Conservation (phyloP, 805 yeast genomes). For the Yamadazyma paraphyllophila region DNA sequence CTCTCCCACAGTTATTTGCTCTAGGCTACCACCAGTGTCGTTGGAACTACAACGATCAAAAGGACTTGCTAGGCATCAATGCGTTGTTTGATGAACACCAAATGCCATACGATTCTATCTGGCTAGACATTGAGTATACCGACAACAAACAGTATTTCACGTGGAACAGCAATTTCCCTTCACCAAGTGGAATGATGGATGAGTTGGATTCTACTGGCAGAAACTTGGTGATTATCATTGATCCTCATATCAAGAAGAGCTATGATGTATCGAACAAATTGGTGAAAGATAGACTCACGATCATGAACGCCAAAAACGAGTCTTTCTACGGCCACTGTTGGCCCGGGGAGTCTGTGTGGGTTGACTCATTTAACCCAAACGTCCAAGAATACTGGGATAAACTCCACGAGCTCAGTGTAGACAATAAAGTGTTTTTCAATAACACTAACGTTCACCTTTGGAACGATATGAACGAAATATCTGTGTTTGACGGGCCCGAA, state of each 20-base stretch:
- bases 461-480: slow-evolving; percentile 99
- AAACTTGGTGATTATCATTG: slow-evolving; percentile 79
- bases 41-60: slow-evolving; percentile 92
- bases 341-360: slow-evolving; percentile 97
- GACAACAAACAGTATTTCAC: slow-evolving; percentile 86
- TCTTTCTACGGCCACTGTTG: slow-evolving; percentile 87
- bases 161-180: slow-evolving; percentile 78
- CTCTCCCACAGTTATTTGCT: slow-evolving; percentile 73
- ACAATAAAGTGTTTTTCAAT: slow-evolving; percentile 35
- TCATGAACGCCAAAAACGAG: slow-evolving; percentile 46
- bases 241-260: slow-evolving; percentile 81
- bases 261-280: slow-evolving; percentile 63
- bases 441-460: slow-evolving; percentile 76
- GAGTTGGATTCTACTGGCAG: slow-evolving; percentile 71
- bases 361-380: slow-evolving; percentile 73
- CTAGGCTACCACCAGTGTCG: slow-evolving; percentile 95
- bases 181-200: slow-evolving; percentile 66
- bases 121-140: slow-evolving; percentile 94
- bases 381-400: slow-evolving; percentile 61
- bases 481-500: slow-evolving; percentile 93
- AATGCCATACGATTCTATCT: slow-evolving; percentile 86
- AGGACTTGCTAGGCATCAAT: slow-evolving; percentile 75
- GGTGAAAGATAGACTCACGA: slow-evolving; percentile 39
- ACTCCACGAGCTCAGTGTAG: slow-evolving; percentile 47
- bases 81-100: slow-evolving; percentile 65